These are phyloP conservation scores for Arabis hirsuta DNA, from an alignment of 345 rosid species.

Conservation along the genomic window DNA sequence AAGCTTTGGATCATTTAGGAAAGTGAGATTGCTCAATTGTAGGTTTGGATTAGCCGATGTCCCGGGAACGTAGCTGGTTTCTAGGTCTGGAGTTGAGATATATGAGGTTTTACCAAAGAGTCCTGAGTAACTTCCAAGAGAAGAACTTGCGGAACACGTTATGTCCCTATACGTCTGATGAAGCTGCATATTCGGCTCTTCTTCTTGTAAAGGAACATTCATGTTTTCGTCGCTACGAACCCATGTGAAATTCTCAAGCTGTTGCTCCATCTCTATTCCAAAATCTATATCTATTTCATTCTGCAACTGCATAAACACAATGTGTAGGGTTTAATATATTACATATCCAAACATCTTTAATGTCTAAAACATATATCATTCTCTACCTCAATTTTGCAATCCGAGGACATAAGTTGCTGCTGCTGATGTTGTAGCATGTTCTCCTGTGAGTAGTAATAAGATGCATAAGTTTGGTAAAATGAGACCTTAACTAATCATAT, in stretches of 20 bases:
- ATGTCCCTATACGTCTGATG: slow-evolving; percentile 58
- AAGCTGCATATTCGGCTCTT: slow-evolving; percentile 50
- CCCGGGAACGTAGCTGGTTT: slow-evolving; percentile 51
- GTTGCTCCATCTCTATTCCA: slow-evolving; percentile 59
- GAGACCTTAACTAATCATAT: slow-evolving; percentile 14
- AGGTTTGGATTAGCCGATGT: slow-evolving; percentile 41
- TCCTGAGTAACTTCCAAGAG: slow-evolving; percentile 64
- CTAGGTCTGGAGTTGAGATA: slow-evolving; percentile 53
- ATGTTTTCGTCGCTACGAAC: slow-evolving; percentile 51
- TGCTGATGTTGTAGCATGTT: slow-evolving; percentile 30
- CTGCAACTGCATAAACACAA: slow-evolving; percentile 38
- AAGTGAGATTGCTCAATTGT: slow-evolving; percentile 50
- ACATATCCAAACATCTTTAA: slow-evolving; percentile 1
- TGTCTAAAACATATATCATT: neutral
- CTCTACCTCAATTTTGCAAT: slow-evolving; percentile 56
- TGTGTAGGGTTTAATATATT: neutral
- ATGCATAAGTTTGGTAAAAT: slow-evolving; percentile 21
- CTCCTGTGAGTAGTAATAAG: slow-evolving; percentile 20
- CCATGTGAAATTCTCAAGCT: slow-evolving; percentile 61
- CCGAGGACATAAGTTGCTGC: slow-evolving; percentile 51
- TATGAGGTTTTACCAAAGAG: slow-evolving; percentile 61
- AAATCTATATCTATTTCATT: slow-evolving; percentile 55
- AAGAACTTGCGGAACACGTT: slow-evolving; percentile 63
- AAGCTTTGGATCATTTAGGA: slow-evolving; percentile 58
- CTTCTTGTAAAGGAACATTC: slow-evolving; percentile 48